Conservation (phyloP, 2,329 filamentous ascomycete species). For the Cladosporium velox region DNA sequence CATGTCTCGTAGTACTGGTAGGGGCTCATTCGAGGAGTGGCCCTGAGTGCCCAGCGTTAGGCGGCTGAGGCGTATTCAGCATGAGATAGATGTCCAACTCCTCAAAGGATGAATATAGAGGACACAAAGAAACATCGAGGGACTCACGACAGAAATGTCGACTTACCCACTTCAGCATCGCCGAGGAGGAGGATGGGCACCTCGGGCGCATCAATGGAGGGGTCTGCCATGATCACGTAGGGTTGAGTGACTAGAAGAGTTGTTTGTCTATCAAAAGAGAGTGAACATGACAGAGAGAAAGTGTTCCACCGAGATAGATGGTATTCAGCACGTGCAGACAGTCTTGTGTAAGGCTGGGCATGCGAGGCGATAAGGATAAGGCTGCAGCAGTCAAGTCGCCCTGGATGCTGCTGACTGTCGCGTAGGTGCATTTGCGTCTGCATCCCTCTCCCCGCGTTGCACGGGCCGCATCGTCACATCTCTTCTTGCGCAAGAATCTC, state of each 20-base stretch:
- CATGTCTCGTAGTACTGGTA: constrained; percentile 53
- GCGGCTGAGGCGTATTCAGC: constrained; percentile 25
- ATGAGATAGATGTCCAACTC: background rate
- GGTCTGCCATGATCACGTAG: background rate
- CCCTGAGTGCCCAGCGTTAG: constrained; percentile 34
- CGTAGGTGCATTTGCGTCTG: background rate
- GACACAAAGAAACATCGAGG: constrained; percentile 24
- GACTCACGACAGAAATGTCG: constrained; percentile 63
- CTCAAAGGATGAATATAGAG: background rate
- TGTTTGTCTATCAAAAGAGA: background rate
- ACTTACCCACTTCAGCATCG: constrained; percentile 62
- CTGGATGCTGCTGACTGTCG: background rate
- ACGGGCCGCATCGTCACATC: constrained; percentile 12
- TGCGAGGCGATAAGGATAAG: constrained; percentile 7
- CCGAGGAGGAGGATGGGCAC: constrained; percentile 59
- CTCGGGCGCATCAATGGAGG: constrained; percentile 34
- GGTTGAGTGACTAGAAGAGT: background rate
- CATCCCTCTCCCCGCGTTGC: background rate
- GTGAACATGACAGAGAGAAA: background rate
- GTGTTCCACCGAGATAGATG: background rate
- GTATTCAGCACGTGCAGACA: constrained; percentile 7
- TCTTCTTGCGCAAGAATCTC: constrained; percentile 13
- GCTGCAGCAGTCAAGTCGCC: background rate
- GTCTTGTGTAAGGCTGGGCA: background rate
- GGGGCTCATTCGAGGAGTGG: constrained; percentile 32